A percentile compares a stretch with the other conserved stretches of the same genome.
Conservation (phyloP, 495 filamentous ascomycete genomes). For the Xylaria flabelliformis region DNA sequence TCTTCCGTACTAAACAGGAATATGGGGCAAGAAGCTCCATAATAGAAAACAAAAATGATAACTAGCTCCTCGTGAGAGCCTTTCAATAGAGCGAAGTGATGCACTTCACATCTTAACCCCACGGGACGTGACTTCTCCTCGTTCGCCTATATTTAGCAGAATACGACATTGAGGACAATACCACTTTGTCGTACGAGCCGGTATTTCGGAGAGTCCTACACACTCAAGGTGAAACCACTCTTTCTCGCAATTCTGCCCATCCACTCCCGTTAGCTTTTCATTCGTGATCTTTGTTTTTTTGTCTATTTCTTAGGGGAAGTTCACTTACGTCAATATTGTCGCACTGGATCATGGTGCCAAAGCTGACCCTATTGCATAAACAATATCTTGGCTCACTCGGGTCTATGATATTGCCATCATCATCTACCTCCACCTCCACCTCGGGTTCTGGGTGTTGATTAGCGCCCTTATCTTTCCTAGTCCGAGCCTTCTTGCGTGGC, state of each 20-base stretch:
- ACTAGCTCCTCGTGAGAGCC: not conserved
- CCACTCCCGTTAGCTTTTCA: constrained; percentile 32
- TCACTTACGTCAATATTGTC: constrained; percentile 84
- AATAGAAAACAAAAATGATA: constrained; percentile 2
- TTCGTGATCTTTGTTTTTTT: not conserved
- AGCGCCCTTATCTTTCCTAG: constrained; percentile 57
- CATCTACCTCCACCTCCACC: constrained; percentile 62
- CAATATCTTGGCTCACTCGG: constrained; percentile 89
- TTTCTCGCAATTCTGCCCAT: constrained; percentile 63
- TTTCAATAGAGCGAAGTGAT: not conserved
- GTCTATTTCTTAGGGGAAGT: not conserved
- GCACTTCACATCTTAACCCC: constrained; percentile 54
- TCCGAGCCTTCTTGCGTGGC: constrained; percentile 65
- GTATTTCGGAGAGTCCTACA: constrained; percentile 77
- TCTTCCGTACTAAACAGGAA: not conserved
- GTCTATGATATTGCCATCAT: constrained; percentile 80
- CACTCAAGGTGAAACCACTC: constrained; percentile 98
- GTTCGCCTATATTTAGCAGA: constrained; percentile 66
- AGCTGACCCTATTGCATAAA: constrained; percentile 89
- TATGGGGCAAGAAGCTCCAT: not conserved
- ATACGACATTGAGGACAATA: constrained; percentile 89
- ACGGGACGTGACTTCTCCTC: constrained; percentile 60
- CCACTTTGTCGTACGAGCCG: constrained; percentile 84
- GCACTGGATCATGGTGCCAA: constrained; percentile 93
- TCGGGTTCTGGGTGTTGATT: constrained; percentile 49